Conservation (phyloP, 148 eudicot genomes). For the Bassia scoparia region DNA sequence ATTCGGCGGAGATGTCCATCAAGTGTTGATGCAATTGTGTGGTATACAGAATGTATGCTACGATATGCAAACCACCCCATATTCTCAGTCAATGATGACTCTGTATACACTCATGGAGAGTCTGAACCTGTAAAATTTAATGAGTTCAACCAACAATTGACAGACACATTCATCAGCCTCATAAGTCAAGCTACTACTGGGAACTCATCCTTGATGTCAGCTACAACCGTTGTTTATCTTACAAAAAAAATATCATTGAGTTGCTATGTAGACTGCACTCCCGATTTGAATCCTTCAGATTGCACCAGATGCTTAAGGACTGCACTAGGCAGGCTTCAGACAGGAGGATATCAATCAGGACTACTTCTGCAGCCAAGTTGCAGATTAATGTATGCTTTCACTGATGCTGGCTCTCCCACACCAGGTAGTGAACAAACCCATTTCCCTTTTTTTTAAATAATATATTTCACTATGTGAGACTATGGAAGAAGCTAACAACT, state of each 20-base stretch:
- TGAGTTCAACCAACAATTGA: slow-evolving; percentile 22
- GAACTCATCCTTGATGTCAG: slow-evolving; percentile 16
- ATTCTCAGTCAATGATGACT: slow-evolving; percentile 20
- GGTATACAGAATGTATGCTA: slow-evolving; percentile 29
- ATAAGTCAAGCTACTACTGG: slow-evolving; percentile 8
- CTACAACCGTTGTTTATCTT: slow-evolving; percentile 19
- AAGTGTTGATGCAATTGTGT: slow-evolving; percentile 21
- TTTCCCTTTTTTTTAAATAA: too few relatives aligned
- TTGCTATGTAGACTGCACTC: slow-evolving; percentile 28
- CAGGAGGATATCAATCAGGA: slow-evolving; percentile 16
- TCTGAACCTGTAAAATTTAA: background rate
- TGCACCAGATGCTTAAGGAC: slow-evolving; percentile 28
- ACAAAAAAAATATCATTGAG: background rate
- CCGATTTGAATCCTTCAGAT: slow-evolving; percentile 18
- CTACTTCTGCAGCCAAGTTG: slow-evolving; percentile 31
- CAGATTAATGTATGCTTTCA: slow-evolving; percentile 28
- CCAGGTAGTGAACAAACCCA: slow-evolving; percentile 12
- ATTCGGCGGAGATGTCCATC: slow-evolving; percentile 21
- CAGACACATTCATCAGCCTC: slow-evolving; percentile 20
- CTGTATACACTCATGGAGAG: background rate
- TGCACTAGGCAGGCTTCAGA: slow-evolving; percentile 18
- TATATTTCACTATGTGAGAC: background rate
- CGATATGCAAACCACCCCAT: slow-evolving; percentile 24
- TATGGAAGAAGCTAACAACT: background rate
- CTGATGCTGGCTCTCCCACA: slow-evolving; percentile 13